Base-by-base conservation (phyloP, 768 basidiomycete species). In the Podaxis mareebaensis region DNA sequence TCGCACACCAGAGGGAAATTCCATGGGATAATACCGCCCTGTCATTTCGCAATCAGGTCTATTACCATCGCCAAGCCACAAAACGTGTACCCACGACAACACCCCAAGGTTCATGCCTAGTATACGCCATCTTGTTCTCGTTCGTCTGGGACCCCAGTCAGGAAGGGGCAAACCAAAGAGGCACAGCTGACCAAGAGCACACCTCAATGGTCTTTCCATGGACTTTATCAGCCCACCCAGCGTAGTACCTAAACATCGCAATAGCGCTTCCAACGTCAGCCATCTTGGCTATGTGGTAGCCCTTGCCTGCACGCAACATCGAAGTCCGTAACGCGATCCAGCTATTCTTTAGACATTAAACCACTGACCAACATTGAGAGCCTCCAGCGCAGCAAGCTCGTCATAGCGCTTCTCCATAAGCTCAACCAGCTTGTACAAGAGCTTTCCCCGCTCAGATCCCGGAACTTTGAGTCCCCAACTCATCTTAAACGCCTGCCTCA, bases 201-300 rank as follows among this genome's bases (percentile, higher is more conserved):
- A 78, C 78, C 72, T 94, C 91, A 72, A 93, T 87, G 7, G 85
- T 86, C 73, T 92, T 84, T 4, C 91, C 92, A 4, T 82, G 78
- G 58, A 90, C 76, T 77, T 96, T 96, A 78, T 95, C 95, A 22
- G 93, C 92, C 88, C 92, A 92, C 17, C 95, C 95, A 46, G 87
- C 92, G 69, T 90, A 98, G 77, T 96, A 96, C 38, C 85, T 80
- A 67, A 94, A 73, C 33, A 78, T 78, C 22, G 73, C 77, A 62
- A 88, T 79, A 0, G 83, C 73, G 58, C 74, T 74, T 0, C 70
- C 68, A 2, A 91, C 71, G 66, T 92, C 91, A 0, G 68, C 73
- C 17, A 69, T 73, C 63, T 78, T 83, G 12, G 86, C 79, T 72
- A 74, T 78, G 10, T 58, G 38, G 69, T 79, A 88, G 2, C 83